A percentile compares a stretch with the other conserved stretches of the same genome.
Conservation (phyloP, 1,284 basidiomycete species). For the Xanthoconium separans region DNA sequence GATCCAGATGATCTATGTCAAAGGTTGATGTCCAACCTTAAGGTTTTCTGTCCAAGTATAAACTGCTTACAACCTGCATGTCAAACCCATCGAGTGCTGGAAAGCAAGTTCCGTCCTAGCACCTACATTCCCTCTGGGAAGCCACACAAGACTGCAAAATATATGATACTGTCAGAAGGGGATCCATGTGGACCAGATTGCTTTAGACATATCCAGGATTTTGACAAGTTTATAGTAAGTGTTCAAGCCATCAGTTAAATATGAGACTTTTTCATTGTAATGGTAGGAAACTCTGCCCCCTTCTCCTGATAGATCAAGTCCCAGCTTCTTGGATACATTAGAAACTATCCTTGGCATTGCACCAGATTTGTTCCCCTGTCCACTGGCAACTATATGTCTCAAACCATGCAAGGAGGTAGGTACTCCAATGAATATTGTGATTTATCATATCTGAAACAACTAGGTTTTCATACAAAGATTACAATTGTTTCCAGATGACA, state of each 20-base stretch:
- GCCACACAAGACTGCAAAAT: conserved; percentile 31
- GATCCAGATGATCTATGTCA: conserved; percentile 24
- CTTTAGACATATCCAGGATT: conserved; percentile 35
- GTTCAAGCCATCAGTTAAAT: neutral
- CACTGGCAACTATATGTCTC: conserved; percentile 37
- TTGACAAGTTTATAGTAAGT: conserved; percentile 22
- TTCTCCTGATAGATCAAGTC: conserved; percentile 20
- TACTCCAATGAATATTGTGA: neutral
- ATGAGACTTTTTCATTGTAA: neutral
- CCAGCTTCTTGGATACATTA: conserved; percentile 22
- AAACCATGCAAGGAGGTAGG: conserved; percentile 40
- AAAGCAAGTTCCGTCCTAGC: conserved; percentile 8
- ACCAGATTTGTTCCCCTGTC: conserved; percentile 40
- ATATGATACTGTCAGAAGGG: conserved; percentile 30
- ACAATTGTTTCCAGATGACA: conserved; percentile 29
- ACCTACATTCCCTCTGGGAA: conserved; percentile 28
- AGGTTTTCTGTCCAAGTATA: conserved; percentile 52
- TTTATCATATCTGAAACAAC: neutral
- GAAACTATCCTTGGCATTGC: conserved; percentile 34
- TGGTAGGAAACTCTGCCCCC: conserved; percentile 23
- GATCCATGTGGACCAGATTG: conserved; percentile 41
- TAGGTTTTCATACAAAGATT: conserved; percentile 23
- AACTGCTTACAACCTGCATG: conserved; percentile 54
- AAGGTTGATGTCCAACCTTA: conserved; percentile 36
- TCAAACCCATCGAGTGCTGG: conserved; percentile 42